Percentiles rank a stretch among this genome's conserved stretches.
phyloP scores from a whole-genome alignment of 257 asterid species.

The Cruciata laevipes region DNA sequence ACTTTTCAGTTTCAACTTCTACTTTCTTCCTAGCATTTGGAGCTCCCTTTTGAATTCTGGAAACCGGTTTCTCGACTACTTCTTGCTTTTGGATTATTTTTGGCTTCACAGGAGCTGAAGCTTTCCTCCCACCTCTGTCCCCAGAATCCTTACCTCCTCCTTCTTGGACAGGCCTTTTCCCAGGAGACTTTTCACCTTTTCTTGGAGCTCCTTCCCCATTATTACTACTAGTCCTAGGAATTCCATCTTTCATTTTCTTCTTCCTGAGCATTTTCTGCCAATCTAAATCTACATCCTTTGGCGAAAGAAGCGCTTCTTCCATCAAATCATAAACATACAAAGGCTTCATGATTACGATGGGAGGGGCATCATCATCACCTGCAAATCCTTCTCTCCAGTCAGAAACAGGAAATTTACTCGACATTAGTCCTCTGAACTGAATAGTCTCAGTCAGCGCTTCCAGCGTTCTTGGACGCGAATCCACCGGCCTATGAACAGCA shows the following conservation, averaged over 20 bases:
- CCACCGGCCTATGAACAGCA: constrained; percentile 26
- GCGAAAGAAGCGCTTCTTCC: constrained; percentile 11
- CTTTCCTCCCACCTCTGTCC: constrained; percentile 14
- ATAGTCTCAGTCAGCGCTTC: constrained; percentile 49
- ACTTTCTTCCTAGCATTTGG: constrained; percentile 23
- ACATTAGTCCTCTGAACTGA: constrained; percentile 54
- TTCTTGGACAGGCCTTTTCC: constrained; percentile 15
- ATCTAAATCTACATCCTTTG: constrained; percentile 18
- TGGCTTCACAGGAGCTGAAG: constrained; percentile 25
- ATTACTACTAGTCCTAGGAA: constrained; percentile 14
- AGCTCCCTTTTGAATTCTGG: constrained; percentile 15
- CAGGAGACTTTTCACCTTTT: constrained; percentile 19
- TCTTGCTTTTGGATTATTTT: constrained; percentile 35
- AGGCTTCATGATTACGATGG: constrained; percentile 60
- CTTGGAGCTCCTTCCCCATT: constrained; percentile 6
- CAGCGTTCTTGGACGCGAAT: constrained; percentile 29
- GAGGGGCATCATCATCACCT: constrained; percentile 34
- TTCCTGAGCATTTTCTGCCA: constrained; percentile 20
- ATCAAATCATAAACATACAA: constrained; percentile 15
- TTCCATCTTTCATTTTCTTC: constrained; percentile 21
- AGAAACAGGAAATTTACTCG: constrained; percentile 22
- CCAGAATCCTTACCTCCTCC: constrained; percentile 20
- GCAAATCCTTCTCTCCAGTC: constrained; percentile 20
- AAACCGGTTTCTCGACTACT: constrained; percentile 17
- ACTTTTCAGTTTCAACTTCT: constrained; percentile 16